Percentiles rank a stretch among this genome's conserved stretches.
Evolutionary conservation across 202 grass and related monocot species (phyloP).

Genomic region (Hordeum pubiflorum): DNA sequence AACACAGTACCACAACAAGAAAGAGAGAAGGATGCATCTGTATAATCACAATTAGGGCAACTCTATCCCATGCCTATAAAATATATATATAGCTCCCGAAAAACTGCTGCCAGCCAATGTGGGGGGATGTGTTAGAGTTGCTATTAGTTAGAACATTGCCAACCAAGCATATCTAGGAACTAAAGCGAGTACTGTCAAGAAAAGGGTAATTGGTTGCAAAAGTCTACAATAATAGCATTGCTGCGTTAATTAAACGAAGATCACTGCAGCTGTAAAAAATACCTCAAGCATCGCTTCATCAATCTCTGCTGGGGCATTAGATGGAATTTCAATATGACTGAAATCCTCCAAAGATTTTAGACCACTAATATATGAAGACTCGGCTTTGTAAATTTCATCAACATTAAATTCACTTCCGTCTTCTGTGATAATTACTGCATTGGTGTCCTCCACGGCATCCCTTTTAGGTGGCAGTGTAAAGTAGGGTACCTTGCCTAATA

Average conservation of each 20-base stretch:
- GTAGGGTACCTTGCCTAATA: slow-evolving; percentile 92
- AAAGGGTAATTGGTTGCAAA: neutral
- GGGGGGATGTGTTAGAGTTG: no score
- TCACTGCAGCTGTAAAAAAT: neutral
- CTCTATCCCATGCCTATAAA: no score
- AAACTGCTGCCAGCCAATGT: no score
- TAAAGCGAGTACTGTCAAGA: neutral
- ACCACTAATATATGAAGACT: slow-evolving; percentile 71
- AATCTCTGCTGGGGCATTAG: slow-evolving; percentile 56
- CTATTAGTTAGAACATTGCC: neutral
- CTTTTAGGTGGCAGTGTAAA: slow-evolving; percentile 75
- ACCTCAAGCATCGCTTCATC: slow-evolving; percentile 80
- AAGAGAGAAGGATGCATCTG: neutral
- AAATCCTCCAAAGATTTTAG: slow-evolving; percentile 74
- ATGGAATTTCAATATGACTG: slow-evolving; percentile 73
- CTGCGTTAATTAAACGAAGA: neutral
- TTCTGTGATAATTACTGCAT: slow-evolving; percentile 60
- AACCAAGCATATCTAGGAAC: neutral
- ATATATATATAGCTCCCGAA: no score
- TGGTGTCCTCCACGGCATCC: slow-evolving; percentile 30
- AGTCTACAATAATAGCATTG: neutral
- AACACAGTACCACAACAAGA: neutral
- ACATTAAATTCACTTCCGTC: slow-evolving; percentile 71
- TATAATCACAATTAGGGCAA: neutral
- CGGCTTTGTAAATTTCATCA: slow-evolving; percentile 73